Base-by-base conservation (phyloP, 2,329 filamentous ascomycete species). In the Dothideomycetes sp. region DNA sequence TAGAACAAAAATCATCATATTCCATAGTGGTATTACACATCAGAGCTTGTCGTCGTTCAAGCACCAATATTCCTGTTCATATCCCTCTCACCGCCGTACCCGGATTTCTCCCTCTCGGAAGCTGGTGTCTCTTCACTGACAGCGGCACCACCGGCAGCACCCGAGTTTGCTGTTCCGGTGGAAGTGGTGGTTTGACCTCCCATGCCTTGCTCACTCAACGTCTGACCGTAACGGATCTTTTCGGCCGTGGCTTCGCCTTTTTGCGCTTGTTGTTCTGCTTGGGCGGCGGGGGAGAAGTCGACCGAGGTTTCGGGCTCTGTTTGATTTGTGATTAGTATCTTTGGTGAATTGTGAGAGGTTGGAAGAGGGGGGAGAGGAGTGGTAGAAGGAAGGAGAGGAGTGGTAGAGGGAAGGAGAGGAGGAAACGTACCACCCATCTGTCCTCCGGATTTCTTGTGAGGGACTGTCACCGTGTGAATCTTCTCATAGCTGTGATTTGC, bases 191-290 rank as follows among this genome's bases (percentile, higher is more conserved):
- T 76, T 58, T 68, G 62, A 5, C 70, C 71, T 23, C 73, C 74
- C 54, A 72, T 65, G 2, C 73, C 74, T 19, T 70, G 56, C 52
- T 76, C 71, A 24, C 67, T 69, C 27, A 77, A 73, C 5, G 64
- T 63, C 55, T 77, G 69, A 5, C 74, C 75, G 48, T 72, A 75
- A 29, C 69, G 60, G 3, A 73, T 67, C 49, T 74, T 74, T 46
- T 70, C 70, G 25, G 64, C 68, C 46, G 61, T 62, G 55, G 64
- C 58, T 53, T 69, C 53, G 45, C 66, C 59, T 47, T 64, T 51
- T 47, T 60, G 54, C 35, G 49, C 45, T 15, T 58, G 54, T 46
- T 56, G 44, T 53, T 59, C 47, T 49, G 64, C 47, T 31, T 54
- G 43, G 25, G 48, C 49, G 8, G 46, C 38, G 18, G 57, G 54